These are phyloP conservation scores for Nannochloropsis oceanica DNA, from an alignment of 108 stramenopile genomes.

Conservation along the genomic window DNA sequence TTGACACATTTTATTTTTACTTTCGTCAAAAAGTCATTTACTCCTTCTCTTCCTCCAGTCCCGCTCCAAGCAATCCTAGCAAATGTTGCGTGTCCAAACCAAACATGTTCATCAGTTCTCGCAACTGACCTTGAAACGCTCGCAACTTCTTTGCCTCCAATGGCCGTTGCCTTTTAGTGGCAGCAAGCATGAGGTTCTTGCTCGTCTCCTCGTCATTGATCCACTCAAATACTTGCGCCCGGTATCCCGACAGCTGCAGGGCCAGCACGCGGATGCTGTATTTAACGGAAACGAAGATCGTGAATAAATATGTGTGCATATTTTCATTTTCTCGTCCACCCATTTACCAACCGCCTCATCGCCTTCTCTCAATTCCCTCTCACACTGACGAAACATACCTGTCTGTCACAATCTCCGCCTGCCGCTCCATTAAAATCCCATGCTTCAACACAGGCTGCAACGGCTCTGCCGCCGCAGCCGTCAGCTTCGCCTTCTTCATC, in stretches of 20 bases:
- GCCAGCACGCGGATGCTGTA: background rate
- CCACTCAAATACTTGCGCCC: background rate
- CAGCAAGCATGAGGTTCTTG: background rate
- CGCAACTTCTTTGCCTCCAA: background rate
- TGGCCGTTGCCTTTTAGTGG: background rate
- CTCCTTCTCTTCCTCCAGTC: too few relatives aligned
- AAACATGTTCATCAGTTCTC: background rate
- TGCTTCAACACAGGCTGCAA: background rate
- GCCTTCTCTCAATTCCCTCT: background rate
- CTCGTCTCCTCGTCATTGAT: background rate
- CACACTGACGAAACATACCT: background rate
- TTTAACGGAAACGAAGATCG: background rate
- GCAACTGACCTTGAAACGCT: background rate
- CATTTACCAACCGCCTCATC: background rate
- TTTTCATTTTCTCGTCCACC: background rate
- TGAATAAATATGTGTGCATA: background rate
- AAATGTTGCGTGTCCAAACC: background rate
- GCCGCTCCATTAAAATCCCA: background rate
- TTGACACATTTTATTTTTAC: too few relatives aligned
- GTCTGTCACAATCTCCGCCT: background rate
- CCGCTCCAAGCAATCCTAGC: background rate
- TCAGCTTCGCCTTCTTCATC: background rate
- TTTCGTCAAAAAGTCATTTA: too few relatives aligned
- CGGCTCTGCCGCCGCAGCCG: background rate
- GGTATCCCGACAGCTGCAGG: background rate